phyloP scores from a whole-genome alignment of 495 filamentous ascomycete species.

The Bacidia gigantensis region DNA sequence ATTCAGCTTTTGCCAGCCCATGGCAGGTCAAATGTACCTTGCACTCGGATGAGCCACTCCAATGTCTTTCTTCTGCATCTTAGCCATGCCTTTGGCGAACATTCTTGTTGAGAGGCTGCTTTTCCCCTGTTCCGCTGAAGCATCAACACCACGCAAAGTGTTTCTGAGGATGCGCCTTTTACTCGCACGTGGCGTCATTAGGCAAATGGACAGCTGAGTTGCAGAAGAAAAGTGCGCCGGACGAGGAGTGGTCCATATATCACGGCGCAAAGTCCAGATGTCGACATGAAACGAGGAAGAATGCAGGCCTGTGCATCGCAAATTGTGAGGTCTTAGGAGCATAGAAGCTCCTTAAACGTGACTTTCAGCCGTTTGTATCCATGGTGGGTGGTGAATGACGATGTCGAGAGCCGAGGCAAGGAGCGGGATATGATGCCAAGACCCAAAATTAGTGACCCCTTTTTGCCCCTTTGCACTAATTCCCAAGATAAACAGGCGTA shows the following conservation, averaged over 20 bases:
- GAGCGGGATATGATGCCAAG: no score
- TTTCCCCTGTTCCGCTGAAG: neutral
- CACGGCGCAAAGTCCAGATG: no score
- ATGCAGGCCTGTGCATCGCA: no score
- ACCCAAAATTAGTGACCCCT: no score
- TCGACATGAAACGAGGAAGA: no score
- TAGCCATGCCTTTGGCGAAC: neutral
- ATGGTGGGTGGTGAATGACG: neutral
- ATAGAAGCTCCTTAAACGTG: neutral
- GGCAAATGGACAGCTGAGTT: neutral
- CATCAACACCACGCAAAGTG: conserved; percentile 3
- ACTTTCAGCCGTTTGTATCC: neutral
- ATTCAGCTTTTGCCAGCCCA: neutral
- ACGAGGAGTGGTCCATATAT: no score
- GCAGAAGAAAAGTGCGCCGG: no score
- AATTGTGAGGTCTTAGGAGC: neutral
- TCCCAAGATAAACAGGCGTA: no score
- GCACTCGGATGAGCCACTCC: neutral
- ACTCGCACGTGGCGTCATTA: neutral
- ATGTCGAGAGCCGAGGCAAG: neutral
- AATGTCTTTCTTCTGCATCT: neutral
- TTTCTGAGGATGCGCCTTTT: conserved; percentile 1
- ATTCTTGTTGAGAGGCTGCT: neutral
- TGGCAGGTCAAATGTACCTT: neutral
- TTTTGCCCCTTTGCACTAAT: no score